Percentiles rank a stretch among this genome's conserved stretches.
These are phyloP conservation scores for Fraxinus greggii DNA, from an alignment of 305 asterid genomes.

Conservation along the genomic window DNA sequence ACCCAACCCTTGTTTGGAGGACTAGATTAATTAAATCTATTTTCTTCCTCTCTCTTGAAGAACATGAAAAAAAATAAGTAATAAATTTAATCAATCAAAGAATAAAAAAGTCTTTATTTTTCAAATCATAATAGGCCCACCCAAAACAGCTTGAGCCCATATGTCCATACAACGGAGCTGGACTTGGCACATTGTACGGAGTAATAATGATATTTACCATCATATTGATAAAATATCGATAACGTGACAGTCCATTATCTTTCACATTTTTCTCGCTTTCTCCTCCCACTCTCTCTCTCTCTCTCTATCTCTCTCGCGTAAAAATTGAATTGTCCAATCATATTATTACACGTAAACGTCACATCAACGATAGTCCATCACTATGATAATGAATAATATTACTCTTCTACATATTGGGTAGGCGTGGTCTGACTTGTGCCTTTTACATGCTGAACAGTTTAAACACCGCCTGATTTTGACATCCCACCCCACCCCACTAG, in stretches of 20 bases:
- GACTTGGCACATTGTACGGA: not conserved
- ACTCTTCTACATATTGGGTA: too few species aligned
- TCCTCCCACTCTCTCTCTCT: too few species aligned
- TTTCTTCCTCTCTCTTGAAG: not conserved
- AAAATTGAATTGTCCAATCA: too few species aligned
- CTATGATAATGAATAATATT: too few species aligned
- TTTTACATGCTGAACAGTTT: not conserved
- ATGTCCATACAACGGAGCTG: not conserved
- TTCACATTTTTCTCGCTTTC: too few species aligned
- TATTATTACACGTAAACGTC: too few species aligned
- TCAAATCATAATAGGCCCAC: not conserved
- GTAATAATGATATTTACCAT: too few species aligned
- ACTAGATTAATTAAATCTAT: not conserved
- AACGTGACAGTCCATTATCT: too few species aligned
- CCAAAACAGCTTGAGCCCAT: not conserved
- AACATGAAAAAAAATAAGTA: not conserved
- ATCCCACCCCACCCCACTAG: not conserved
- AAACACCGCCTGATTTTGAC: not conserved
- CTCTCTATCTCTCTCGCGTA: too few species aligned
- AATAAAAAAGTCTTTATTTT: too few species aligned
- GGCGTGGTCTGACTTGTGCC: not conserved
- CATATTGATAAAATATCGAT: too few species aligned
- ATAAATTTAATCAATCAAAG: not conserved
- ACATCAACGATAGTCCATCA: too few species aligned
- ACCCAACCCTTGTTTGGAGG: not conserved